Percentiles rank a stretch among this genome's conserved stretches.
Evolutionary conservation across 208 protist species (phyloP).

Genomic region (Leishmania mexicana): DNA sequence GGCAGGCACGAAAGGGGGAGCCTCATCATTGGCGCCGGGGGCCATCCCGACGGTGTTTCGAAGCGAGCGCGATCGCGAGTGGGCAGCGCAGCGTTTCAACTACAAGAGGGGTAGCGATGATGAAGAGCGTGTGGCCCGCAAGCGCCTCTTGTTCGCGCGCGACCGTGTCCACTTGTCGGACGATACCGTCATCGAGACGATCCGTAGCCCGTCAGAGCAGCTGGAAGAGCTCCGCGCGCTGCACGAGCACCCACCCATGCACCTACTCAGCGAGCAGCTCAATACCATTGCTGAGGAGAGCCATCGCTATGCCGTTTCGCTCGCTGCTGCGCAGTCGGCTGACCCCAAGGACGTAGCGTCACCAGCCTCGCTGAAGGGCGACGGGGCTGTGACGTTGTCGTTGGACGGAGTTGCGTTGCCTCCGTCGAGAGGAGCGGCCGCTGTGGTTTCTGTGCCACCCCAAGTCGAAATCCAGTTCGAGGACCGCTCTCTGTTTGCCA

Average conservation of each 20-base stretch:
- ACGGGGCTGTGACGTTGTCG: background rate
- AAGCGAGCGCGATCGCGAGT: slow-evolving; percentile 31
- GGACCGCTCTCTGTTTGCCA: slow-evolving; percentile 53
- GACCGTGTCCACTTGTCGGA: slow-evolving; percentile 38
- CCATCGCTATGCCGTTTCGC: background rate
- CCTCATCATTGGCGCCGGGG: background rate
- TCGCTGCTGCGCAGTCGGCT: background rate
- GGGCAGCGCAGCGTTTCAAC: slow-evolving; percentile 31
- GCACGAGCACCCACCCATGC: slow-evolving; percentile 54
- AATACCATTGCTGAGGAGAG: slow-evolving; percentile 32
- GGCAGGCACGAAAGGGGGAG: background rate
- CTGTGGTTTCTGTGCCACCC: background rate
- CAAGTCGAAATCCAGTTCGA: slow-evolving; percentile 51
- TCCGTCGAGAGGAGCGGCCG: background rate
- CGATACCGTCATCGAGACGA: slow-evolving; percentile 40
- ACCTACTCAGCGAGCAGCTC: slow-evolving; percentile 56
- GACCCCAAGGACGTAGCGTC: background rate
- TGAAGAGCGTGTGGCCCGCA: slow-evolving; percentile 44
- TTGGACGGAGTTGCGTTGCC: background rate
- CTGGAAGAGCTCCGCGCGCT: slow-evolving; percentile 34
- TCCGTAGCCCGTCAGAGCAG: slow-evolving; percentile 33
- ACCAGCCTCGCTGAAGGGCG: background rate
- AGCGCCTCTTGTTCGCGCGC: slow-evolving; percentile 57
- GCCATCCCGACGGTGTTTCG: slow-evolving; percentile 11
- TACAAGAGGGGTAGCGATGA: slow-evolving; percentile 38